A percentile compares a stretch with the other conserved stretches of the same genome.
Conservation (phyloP, 345 rosid genomes). For the Punica granatum region DNA sequence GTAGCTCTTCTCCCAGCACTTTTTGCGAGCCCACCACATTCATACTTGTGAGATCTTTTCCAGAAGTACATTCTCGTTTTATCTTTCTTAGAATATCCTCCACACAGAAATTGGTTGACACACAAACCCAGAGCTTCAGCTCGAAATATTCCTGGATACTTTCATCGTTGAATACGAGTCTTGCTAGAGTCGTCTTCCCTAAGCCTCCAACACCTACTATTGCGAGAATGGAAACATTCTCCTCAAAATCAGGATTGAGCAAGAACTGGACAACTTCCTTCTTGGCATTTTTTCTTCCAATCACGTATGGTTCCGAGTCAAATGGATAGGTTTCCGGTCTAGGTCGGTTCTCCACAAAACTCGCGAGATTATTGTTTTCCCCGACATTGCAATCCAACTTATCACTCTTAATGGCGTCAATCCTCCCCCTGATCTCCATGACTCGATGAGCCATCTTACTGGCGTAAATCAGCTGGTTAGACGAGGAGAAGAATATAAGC, state of each 20-base stretch:
- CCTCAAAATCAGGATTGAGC: neutral
- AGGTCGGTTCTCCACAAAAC: neutral
- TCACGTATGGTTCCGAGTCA: conserved; percentile 7
- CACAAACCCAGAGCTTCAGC: conserved; percentile 23
- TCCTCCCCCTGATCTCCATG: neutral
- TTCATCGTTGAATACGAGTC: conserved; percentile 18
- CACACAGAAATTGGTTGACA: conserved; percentile 17
- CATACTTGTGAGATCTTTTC: too few species aligned
- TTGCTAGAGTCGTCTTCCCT: conserved; percentile 31
- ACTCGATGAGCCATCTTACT: neutral
- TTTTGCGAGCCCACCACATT: too few species aligned
- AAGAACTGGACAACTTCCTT: conserved; percentile 6
- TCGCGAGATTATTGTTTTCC: neutral
- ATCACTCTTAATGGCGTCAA: neutral
- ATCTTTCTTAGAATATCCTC: conserved; percentile 1
- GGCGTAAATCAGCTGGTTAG: neutral
- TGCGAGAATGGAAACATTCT: conserved; percentile 13
- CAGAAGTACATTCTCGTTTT: too few species aligned
- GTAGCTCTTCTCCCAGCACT: neutral
- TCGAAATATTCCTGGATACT: conserved; percentile 10
- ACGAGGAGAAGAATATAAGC: neutral
- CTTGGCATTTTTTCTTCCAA: conserved; percentile 23
- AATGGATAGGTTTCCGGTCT: conserved; percentile 6
- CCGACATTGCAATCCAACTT: neutral
- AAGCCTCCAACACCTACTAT: conserved; percentile 25